Percentiles rank a stretch among this genome's conserved stretches.
These are phyloP conservation scores for Cladosporium sphaerospermum DNA, from an alignment of 2,329 filamentous ascomycete species.

Conservation along the genomic window DNA sequence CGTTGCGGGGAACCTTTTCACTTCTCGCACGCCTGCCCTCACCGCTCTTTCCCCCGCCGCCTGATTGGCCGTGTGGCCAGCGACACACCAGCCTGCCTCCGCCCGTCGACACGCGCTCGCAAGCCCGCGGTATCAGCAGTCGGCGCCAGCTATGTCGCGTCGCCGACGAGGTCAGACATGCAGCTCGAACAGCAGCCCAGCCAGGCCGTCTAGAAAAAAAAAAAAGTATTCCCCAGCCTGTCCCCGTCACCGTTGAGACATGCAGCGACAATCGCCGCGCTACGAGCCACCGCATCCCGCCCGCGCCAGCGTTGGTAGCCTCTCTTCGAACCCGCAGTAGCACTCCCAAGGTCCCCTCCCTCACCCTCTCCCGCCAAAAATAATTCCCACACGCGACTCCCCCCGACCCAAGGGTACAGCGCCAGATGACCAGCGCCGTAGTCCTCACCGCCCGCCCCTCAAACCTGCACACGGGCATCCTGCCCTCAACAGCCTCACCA, in stretches of 20 bases:
- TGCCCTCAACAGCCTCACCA: too few species aligned
- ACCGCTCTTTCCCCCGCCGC: slow-evolving; percentile 6
- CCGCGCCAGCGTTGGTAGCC: background rate
- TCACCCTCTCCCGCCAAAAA: too few species aligned
- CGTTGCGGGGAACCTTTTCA: slow-evolving; percentile 9
- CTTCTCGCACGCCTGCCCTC: slow-evolving; percentile 1
- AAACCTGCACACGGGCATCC: background rate
- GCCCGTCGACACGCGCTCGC: too few species aligned
- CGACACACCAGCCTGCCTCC: too few species aligned
- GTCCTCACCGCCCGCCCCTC: background rate
- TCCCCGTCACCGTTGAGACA: slow-evolving; percentile 6
- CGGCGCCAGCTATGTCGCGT: background rate
- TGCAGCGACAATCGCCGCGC: slow-evolving; percentile 3
- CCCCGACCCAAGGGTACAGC: background rate
- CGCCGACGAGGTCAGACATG: slow-evolving; percentile 8
- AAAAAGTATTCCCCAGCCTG: slow-evolving; percentile 1
- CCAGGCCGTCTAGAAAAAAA: background rate
- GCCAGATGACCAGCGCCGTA: too few species aligned
- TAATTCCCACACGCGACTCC: too few species aligned
- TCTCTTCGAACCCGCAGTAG: slow-evolving; percentile 5
- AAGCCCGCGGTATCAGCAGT: too few species aligned
- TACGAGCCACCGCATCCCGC: slow-evolving; percentile 11
- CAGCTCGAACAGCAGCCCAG: too few species aligned
- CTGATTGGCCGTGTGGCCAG: background rate
- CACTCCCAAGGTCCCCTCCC: background rate